Evolutionary conservation across 345 rosid species (phyloP).

Genomic region (Anastatica hierochuntica): DNA sequence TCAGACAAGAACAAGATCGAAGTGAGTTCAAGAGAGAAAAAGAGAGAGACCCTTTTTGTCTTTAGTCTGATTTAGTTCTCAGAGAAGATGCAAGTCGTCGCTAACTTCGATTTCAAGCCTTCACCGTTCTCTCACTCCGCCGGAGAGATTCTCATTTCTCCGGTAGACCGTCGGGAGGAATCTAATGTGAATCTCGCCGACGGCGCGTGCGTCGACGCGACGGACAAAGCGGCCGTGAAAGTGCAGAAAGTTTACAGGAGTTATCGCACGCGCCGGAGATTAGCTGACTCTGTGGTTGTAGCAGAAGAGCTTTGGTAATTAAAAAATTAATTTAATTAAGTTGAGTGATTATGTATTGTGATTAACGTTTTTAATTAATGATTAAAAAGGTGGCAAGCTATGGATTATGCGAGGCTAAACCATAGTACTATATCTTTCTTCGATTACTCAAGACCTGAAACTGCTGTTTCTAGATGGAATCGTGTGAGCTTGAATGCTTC

Average conservation of each 20-base stretch:
- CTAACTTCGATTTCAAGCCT: constrained; percentile 32
- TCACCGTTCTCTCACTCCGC: constrained; percentile 27
- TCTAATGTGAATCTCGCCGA: not conserved
- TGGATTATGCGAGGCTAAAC: constrained; percentile 64
- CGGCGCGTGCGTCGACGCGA: constrained; percentile 9
- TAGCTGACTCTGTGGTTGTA: constrained; percentile 83
- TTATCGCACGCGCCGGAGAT: constrained; percentile 80
- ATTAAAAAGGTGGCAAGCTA: constrained; percentile 65
- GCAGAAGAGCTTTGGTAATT: constrained; percentile 80
- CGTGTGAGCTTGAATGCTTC: constrained; percentile 71
- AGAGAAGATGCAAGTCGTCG: constrained; percentile 37
- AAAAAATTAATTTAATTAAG: too few species aligned
- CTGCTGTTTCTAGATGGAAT: constrained; percentile 65
- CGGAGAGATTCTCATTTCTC: constrained; percentile 22
- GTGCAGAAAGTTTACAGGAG: constrained; percentile 80
- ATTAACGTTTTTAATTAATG: not conserved
- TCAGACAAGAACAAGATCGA: not conserved
- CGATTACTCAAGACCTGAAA: constrained; percentile 57
- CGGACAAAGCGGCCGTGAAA: constrained; percentile 47
- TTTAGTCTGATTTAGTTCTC: too few species aligned
- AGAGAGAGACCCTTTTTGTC: too few species aligned
- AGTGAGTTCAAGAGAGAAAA: too few species aligned
- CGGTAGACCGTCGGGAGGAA: constrained; percentile 3
- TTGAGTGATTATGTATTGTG: not conserved
- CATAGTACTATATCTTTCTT: constrained; percentile 79